These are phyloP conservation scores for Nepenthes gracilis DNA, from an alignment of 148 eudicot genomes.

Conservation along the genomic window DNA sequence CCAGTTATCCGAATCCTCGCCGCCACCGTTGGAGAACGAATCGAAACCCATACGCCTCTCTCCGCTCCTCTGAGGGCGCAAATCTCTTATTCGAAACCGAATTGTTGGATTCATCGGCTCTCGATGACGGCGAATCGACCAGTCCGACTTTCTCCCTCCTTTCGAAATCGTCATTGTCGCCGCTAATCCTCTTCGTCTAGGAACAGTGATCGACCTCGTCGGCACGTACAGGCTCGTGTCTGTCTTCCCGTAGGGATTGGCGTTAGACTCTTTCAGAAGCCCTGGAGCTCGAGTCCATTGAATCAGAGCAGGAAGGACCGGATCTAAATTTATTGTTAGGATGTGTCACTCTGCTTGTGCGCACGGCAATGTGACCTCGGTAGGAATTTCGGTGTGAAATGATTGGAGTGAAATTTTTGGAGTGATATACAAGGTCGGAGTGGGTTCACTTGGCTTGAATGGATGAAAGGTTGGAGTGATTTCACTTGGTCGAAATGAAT, in stretches of 20 bases:
- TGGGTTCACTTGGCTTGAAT: too few species aligned
- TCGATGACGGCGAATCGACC: slow-evolving; percentile 30
- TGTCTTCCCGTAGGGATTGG: slow-evolving; percentile 15
- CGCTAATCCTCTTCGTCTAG: slow-evolving; percentile 36
- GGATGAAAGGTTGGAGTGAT: too few species aligned
- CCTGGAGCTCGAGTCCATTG: slow-evolving; percentile 24
- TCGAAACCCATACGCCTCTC: slow-evolving; percentile 45
- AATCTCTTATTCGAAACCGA: slow-evolving; percentile 74
- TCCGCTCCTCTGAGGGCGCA: slow-evolving; percentile 32
- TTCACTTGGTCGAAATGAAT: too few species aligned
- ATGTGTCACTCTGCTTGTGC: too few species aligned
- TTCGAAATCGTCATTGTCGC: slow-evolving; percentile 24
- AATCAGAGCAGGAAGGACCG: slow-evolving; percentile 2
- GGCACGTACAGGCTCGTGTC: slow-evolving; percentile 44
- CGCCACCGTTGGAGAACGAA: slow-evolving; percentile 19
- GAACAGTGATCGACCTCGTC: slow-evolving; percentile 92
- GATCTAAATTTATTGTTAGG: too few species aligned
- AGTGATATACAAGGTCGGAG: too few species aligned
- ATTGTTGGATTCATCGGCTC: slow-evolving; percentile 77
- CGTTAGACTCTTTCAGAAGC: slow-evolving; percentile 27
- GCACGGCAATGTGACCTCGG: too few species aligned
- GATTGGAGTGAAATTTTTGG: too few species aligned
- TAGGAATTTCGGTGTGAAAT: too few species aligned
- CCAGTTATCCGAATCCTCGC: slow-evolving; percentile 48
- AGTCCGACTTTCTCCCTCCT: slow-evolving; percentile 69